These are phyloP conservation scores for Babesia sp. DNA, from an alignment of 169 alveolate genomes.

Conservation along the genomic window DNA sequence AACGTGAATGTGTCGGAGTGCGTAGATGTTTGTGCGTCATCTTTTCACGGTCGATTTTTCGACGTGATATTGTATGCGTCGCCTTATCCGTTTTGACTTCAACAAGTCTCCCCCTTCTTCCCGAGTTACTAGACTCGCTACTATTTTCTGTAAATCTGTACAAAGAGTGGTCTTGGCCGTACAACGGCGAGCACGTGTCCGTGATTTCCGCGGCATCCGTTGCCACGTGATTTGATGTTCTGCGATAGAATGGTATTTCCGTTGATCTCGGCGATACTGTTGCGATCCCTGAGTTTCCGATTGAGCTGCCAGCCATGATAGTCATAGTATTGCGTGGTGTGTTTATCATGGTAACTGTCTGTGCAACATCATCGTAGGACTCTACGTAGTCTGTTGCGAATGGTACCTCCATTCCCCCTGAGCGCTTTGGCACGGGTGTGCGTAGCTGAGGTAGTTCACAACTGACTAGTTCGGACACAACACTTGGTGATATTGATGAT, in stretches of 20 bases:
- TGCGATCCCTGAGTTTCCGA: not conserved
- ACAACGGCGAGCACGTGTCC: not conserved
- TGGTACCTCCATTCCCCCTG: not conserved
- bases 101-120: not conserved
- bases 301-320: not conserved
- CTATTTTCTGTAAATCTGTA: not conserved
- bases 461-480: not conserved
- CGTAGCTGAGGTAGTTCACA: not conserved
- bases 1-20: constrained; percentile 18
- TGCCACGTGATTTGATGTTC: not conserved
- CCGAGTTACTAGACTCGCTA: constrained; percentile 4
- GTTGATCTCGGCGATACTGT: not conserved
- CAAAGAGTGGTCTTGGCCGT: not conserved
- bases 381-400: constrained; percentile 12
- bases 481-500: not conserved
- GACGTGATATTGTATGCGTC: not conserved
- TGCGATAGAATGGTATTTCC: constrained; percentile 14
- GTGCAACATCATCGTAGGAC: constrained; percentile 6
- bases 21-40: not conserved
- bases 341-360: not conserved
- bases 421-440: constrained; percentile 1
- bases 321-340: not conserved
- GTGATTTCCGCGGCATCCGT: not conserved
- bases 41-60: not conserved
- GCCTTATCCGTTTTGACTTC: not conserved